Conservation (phyloP, 148 eudicot species). For the Drosera capensis region DNA sequence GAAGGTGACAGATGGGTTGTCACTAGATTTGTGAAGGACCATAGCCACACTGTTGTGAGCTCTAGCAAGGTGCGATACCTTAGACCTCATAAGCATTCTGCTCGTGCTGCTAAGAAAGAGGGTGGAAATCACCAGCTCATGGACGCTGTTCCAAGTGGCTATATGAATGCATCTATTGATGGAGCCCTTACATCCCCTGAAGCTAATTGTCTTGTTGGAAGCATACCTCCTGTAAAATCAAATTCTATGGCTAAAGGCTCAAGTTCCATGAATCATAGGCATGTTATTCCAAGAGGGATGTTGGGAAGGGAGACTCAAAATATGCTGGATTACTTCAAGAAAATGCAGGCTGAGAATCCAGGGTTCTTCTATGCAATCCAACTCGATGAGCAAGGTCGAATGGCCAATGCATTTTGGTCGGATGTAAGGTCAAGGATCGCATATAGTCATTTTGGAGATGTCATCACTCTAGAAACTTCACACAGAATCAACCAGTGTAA, state of each 20-base stretch:
- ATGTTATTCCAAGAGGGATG: conserved; percentile 28
- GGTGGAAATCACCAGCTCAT: conserved; percentile 23
- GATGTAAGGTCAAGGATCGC: conserved; percentile 84
- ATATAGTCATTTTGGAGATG: conserved; percentile 71
- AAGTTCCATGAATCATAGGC: conserved; percentile 24
- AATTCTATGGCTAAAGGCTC: conserved; percentile 28
- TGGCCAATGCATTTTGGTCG: conserved; percentile 90
- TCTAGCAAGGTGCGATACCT: conserved; percentile 34
- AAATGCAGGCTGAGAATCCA: conserved; percentile 92
- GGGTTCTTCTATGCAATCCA: conserved; percentile 91
- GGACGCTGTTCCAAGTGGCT: conserved; percentile 47
- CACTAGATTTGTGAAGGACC: conserved; percentile 65
- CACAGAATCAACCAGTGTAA: conserved; percentile 48
- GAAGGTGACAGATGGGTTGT: conserved; percentile 47
- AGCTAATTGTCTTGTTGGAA: conserved; percentile 27
- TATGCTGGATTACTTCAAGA: conserved; percentile 74
- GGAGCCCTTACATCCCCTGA: conserved; percentile 29
- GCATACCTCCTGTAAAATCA: conserved; percentile 26
- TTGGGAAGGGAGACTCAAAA: conserved; percentile 85
- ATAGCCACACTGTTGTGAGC: conserved; percentile 34
- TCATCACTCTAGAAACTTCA: conserved; percentile 58
- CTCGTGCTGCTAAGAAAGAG: conserved; percentile 28
- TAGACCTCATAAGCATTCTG: conserved; percentile 42
- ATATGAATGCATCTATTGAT: conserved; percentile 48
- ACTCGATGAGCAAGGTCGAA: conserved; percentile 69